Evolutionary conservation across 2,329 filamentous ascomycete genomes (phyloP), one percentile per base, ranked within the genome.

Genomic region (Ceratocystis cubensis): DNA sequence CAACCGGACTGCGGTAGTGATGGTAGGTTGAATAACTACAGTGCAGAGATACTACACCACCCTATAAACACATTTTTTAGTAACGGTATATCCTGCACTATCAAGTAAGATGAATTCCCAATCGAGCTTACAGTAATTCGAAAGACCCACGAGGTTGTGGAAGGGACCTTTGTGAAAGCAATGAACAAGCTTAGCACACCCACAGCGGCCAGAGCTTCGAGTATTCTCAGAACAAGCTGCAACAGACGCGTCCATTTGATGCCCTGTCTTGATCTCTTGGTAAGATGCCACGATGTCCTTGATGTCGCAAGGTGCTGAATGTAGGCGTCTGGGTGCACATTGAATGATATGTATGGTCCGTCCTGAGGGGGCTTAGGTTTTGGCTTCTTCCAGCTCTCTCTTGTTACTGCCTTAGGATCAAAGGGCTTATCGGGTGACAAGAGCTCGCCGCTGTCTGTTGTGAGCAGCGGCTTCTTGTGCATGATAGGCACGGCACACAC

Each of bases 361-460:
- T 88, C 80, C 57, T 81, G 82, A 79, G 88, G 87, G 53, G 83
- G 80, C 72, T 81, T 86, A 30, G 77, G 79, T 50, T 83, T 78
- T 65, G 84, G 83, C 13, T 84, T 82, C 72, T 84, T 78, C 79
- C 84, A 89, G 76, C 88, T 93, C 69, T 89, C 88, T 73, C 91
- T 83, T 25, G 91, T 92, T 62, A 91, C 82, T 68, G 89, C 88
- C 75, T 92, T 95, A 62, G 93, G 92, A 72, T 96, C 91, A 76
- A 95, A 96, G n/a, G 74, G 77, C 72, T 72, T 78, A 74, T 75
- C 77, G 73, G 77, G 81, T 69, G 81, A 81, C 71, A 68, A 37
- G 50, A 50, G 65, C 46, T 50, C 65, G 25, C 67, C 67, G 3
- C 37, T 28, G 22, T 68, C 67, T 10, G 61, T 33, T 5, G 61